phyloP scores from a whole-genome alignment of 2,329 filamentous ascomycete species.

The Aspergillus vadensis region DNA sequence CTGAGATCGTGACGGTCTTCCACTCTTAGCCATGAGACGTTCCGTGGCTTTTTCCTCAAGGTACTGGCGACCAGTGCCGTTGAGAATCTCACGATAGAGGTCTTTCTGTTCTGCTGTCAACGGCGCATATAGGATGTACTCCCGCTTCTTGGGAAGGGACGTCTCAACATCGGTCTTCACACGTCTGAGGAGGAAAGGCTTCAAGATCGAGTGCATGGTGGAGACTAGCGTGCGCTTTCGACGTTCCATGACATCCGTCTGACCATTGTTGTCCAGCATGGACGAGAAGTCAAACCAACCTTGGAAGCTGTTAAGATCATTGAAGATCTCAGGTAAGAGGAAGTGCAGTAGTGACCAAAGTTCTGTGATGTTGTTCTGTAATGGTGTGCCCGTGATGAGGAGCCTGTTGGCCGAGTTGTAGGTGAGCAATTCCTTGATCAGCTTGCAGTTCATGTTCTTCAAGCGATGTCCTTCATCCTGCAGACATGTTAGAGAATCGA shows the following conservation, averaged over 20 bases:
- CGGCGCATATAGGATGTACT: constrained; percentile 93
- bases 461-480: constrained; percentile 93
- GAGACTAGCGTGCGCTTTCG: constrained; percentile 76
- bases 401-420: constrained; percentile 90
- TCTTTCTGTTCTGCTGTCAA: constrained; percentile 90
- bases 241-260: constrained; percentile 76
- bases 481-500: constrained; percentile 17
- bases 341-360: constrained; percentile 96
- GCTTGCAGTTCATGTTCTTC: constrained; percentile 92
- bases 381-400: constrained; percentile 88
- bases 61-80: constrained; percentile 64
- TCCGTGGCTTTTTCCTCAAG: constrained; percentile 55
- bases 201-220: constrained; percentile 89
- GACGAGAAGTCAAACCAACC: constrained; percentile 97
- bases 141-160: constrained; percentile 90
- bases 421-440: constrained; percentile 84
- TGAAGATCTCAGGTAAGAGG: constrained; percentile 87
- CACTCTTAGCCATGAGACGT: constrained; percentile 46
- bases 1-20: constrained; percentile 40
- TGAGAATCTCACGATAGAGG: constrained; percentile 82
- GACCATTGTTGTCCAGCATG: constrained; percentile 77
- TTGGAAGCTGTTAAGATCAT: constrained; percentile 89
- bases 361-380: constrained; percentile 95
- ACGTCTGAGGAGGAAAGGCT: constrained; percentile 82
- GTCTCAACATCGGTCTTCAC: constrained; percentile 93